phyloP scores from a whole-genome alignment of 2,329 filamentous ascomycete species.

The Neofusicoccum kwambonambiense region DNA sequence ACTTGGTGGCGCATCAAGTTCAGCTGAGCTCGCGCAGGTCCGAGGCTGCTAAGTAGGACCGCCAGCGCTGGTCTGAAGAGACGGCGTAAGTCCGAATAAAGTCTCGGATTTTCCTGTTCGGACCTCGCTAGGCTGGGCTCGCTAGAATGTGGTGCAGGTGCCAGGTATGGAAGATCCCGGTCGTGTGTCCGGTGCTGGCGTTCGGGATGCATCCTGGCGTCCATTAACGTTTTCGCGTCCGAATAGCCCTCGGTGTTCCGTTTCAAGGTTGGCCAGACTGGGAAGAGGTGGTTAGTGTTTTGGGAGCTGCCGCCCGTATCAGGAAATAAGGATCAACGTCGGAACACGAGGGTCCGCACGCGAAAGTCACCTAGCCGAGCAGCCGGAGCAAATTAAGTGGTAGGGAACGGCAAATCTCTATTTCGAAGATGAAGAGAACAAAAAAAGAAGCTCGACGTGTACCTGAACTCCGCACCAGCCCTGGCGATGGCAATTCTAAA shows the following conservation, averaged over 20 bases:
- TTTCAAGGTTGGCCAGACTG: background rate
- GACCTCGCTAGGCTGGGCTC: too few relatives aligned
- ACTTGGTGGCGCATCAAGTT: too few relatives aligned
- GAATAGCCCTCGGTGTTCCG: too few relatives aligned
- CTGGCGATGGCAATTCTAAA: slow-evolving; percentile 21
- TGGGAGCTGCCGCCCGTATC: background rate
- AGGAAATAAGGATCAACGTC: slow-evolving; percentile 9
- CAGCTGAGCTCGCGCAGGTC: too few relatives aligned
- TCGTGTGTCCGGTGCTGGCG: too few relatives aligned
- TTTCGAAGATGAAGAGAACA: background rate
- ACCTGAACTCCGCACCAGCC: background rate
- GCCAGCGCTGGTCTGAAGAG: too few relatives aligned
- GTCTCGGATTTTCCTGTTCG: too few relatives aligned
- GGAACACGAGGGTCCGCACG: background rate
- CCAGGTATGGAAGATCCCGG: background rate
- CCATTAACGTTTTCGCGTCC: background rate
- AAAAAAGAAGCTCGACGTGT: background rate
- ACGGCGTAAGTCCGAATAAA: too few relatives aligned
- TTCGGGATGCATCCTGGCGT: background rate
- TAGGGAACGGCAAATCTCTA: background rate
- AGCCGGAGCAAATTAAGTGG: background rate
- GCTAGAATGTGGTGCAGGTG: too few relatives aligned
- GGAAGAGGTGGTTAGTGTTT: background rate
- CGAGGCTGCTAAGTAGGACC: too few relatives aligned
- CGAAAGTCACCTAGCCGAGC: background rate